These are phyloP conservation scores for Pseudocercospora musae DNA, from an alignment of 2,329 filamentous ascomycete genomes.

Conservation along the genomic window DNA sequence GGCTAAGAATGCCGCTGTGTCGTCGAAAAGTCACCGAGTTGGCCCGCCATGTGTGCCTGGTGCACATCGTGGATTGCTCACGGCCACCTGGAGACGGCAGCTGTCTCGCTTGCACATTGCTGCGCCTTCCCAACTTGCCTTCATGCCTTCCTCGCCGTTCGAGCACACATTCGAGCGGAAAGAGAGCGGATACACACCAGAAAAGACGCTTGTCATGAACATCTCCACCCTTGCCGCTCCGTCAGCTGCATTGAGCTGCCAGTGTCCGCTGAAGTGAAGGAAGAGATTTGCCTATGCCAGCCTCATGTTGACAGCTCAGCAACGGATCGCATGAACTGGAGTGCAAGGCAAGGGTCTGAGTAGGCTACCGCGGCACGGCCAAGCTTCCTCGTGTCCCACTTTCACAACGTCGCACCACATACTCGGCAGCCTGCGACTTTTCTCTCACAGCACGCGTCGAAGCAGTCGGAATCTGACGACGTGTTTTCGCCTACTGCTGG, in stretches of 20 bases:
- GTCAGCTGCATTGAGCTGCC: neutral
- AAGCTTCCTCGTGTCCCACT: neutral
- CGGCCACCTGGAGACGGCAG: neutral
- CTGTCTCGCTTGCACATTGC: neutral
- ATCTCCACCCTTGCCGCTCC: slow-evolving; percentile 6
- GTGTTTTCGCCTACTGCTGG: neutral
- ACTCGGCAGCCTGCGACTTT: neutral
- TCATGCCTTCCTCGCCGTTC: neutral
- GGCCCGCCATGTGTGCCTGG: neutral
- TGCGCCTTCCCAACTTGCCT: neutral
- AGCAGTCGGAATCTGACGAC: neutral
- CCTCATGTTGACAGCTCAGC: slow-evolving; percentile 1
- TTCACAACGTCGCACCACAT: neutral
- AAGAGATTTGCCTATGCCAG: neutral
- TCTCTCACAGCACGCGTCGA: neutral
- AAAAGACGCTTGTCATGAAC: slow-evolving; percentile 22
- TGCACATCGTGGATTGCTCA: neutral
- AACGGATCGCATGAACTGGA: slow-evolving; percentile 2
- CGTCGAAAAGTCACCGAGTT: neutral
- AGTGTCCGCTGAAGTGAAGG: neutral
- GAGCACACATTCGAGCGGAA: neutral
- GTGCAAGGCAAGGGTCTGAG: slow-evolving; percentile 1
- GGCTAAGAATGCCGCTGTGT: too few species aligned
- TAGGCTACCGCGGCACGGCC: slow-evolving; percentile 2
- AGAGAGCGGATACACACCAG: slow-evolving; percentile 15